Conservation (phyloP, 2,329 filamentous ascomycete genomes). For the Colletotrichum destructivum region DNA sequence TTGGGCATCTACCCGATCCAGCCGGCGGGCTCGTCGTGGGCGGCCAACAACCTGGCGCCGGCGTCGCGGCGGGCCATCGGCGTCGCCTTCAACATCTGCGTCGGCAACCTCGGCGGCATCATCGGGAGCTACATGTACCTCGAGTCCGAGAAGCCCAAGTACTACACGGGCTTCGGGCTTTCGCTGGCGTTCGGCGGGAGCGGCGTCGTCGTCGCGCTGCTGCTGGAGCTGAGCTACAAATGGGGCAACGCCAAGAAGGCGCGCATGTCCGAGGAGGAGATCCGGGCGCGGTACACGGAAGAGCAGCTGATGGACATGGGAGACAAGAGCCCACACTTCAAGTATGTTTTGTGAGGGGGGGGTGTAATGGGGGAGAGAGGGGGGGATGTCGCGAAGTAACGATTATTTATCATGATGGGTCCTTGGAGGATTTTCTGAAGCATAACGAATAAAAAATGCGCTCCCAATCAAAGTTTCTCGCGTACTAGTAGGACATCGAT, state of each 20-base stretch:
- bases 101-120: slow-evolving; percentile 59
- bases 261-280: slow-evolving; percentile 46
- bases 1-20: slow-evolving; percentile 81
- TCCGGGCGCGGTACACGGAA: slow-evolving; percentile 42
- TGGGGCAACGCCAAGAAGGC: slow-evolving; percentile 48
- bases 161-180: slow-evolving; percentile 54
- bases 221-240: slow-evolving; percentile 50
- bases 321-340: slow-evolving; percentile 44
- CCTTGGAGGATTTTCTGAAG: neutral
- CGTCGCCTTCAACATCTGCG: slow-evolving; percentile 55
- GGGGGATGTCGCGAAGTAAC: no score
- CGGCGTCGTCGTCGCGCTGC: slow-evolving; percentile 49
- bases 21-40: slow-evolving; percentile 75
- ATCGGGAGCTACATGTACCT: slow-evolving; percentile 58
- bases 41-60: slow-evolving; percentile 75
- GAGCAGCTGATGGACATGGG: slow-evolving; percentile 43
- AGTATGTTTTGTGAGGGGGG: slow-evolving; percentile 39
- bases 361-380: neutral
- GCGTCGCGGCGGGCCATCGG: slow-evolving; percentile 54
- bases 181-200: slow-evolving; percentile 50
- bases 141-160: slow-evolving; percentile 52
- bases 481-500: no score
- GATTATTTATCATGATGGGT: no score
- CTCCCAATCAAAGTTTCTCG: no score
- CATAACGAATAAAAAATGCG: no score